Percentiles rank a stretch among this genome's conserved stretches.
Conservation (phyloP, 208 protist species). For the Zelonia costaricensis region DNA sequence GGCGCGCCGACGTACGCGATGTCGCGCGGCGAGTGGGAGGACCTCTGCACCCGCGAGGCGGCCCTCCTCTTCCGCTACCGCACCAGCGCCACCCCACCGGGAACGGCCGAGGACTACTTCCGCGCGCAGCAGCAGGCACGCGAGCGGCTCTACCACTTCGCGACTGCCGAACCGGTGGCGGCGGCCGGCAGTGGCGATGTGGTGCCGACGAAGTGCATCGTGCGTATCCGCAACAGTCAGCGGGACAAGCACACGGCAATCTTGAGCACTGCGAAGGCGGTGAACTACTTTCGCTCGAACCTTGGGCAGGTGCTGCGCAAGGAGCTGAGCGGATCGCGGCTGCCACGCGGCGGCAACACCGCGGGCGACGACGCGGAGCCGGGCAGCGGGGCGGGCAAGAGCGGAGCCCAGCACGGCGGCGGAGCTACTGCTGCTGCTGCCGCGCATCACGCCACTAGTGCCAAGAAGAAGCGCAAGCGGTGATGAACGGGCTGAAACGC, state of each 20-base stretch:
- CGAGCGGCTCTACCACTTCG: slow-evolving; percentile 31
- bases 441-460: not conserved
- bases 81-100: slow-evolving; percentile 9
- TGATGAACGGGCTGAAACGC: not conserved
- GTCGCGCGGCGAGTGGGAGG: slow-evolving; percentile 35
- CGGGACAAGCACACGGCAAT: slow-evolving; percentile 59
- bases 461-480: not conserved
- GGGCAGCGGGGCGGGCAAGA: not conserved
- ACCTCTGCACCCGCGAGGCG: slow-evolving; percentile 45
- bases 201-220: slow-evolving; percentile 67
- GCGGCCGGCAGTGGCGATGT: slow-evolving; percentile 9
- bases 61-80: slow-evolving; percentile 50
- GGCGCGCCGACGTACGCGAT: slow-evolving; percentile 2
- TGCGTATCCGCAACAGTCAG: slow-evolving; percentile 72
- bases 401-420: not conserved
- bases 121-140: slow-evolving; percentile 24
- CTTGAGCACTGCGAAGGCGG: slow-evolving; percentile 54
- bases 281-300: slow-evolving; percentile 81
- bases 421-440: not conserved
- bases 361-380: slow-evolving; percentile 11
- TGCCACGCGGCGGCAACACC: slow-evolving; percentile 47
- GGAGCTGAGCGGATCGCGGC: slow-evolving; percentile 55
- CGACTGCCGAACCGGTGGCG: slow-evolving; percentile 14
- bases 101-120: slow-evolving; percentile 22
- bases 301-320: slow-evolving; percentile 70